Evolutionary conservation across 345 rosid species (phyloP).

Genomic region (Ceriops tagal): DNA sequence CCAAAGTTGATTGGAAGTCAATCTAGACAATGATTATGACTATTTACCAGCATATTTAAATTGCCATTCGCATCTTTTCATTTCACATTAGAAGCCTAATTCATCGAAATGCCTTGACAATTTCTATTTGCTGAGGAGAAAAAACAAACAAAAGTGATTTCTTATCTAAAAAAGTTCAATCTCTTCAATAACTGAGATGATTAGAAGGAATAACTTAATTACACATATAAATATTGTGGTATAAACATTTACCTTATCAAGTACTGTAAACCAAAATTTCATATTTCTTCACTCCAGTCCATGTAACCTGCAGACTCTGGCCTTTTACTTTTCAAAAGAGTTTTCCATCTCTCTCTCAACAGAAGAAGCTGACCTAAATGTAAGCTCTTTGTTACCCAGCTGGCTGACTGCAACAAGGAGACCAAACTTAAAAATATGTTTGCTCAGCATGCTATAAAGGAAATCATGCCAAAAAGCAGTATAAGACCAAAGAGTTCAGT

Average conservation of each 20-base stretch:
- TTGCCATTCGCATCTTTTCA: no score
- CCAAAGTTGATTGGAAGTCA: no score
- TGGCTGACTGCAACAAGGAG: slow-evolving; percentile 33
- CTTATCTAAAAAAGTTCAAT: no score
- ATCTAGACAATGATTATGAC: no score
- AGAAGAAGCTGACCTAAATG: slow-evolving; percentile 41
- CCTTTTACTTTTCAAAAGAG: slow-evolving; percentile 6
- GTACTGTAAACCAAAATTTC: slow-evolving; percentile 17
- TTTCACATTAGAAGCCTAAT: no score
- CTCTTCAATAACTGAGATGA: neutral
- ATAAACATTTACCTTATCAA: slow-evolving; percentile 4
- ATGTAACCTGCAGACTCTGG: slow-evolving; percentile 8
- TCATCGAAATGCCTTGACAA: no score
- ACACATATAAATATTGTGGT: neutral
- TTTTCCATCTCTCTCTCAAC: slow-evolving; percentile 9
- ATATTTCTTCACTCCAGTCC: slow-evolving; percentile 48
- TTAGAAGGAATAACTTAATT: neutral
- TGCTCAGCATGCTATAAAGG: no score
- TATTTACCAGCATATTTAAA: no score
- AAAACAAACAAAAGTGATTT: no score
- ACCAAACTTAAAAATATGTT: neutral
- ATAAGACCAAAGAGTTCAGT: no score
- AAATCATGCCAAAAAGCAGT: no score
- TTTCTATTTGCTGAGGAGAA: no score
- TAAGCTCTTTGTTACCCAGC: slow-evolving; percentile 52